These are phyloP conservation scores for Xerocomus brunneocitrinus DNA, from an alignment of 768 basidiomycete genomes.

Conservation along the genomic window DNA sequence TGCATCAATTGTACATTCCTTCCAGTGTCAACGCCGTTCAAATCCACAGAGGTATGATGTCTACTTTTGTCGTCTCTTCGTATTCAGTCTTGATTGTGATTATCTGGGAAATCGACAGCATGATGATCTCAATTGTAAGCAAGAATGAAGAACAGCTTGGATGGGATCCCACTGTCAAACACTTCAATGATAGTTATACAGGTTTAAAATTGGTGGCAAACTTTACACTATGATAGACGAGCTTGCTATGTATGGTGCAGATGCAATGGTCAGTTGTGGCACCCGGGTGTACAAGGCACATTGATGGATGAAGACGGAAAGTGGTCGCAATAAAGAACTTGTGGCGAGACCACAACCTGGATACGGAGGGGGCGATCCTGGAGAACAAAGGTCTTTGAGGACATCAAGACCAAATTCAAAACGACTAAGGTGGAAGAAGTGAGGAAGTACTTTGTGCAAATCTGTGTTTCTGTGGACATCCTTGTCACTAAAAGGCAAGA, in stretches of 20 bases:
- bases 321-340: constrained; percentile 6
- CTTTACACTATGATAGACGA: not conserved
- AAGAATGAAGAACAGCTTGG: not conserved
- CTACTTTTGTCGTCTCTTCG: not conserved
- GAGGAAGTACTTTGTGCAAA: not conserved
- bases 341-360: constrained; percentile 4
- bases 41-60: not conserved
- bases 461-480: not conserved
- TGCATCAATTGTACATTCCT: constrained; percentile 1
- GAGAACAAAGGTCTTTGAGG: not conserved
- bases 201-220: not conserved
- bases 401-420: not conserved
- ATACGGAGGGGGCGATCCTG: not conserved
- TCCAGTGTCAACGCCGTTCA: not conserved
- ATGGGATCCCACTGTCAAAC: constrained; percentile 8
- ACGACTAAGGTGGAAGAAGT: not conserved
- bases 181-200: not conserved
- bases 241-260: constrained; percentile 1
- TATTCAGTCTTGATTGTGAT: not conserved
- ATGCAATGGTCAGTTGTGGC: not conserved
- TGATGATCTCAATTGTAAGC: constrained; percentile 1
- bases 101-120: not conserved
- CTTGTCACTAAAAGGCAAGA: not conserved
- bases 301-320: not conserved
- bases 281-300: constrained; percentile 4